phyloP scores from a whole-genome alignment of 208 protist genomes.

The Tritrichomonas musculus region DNA sequence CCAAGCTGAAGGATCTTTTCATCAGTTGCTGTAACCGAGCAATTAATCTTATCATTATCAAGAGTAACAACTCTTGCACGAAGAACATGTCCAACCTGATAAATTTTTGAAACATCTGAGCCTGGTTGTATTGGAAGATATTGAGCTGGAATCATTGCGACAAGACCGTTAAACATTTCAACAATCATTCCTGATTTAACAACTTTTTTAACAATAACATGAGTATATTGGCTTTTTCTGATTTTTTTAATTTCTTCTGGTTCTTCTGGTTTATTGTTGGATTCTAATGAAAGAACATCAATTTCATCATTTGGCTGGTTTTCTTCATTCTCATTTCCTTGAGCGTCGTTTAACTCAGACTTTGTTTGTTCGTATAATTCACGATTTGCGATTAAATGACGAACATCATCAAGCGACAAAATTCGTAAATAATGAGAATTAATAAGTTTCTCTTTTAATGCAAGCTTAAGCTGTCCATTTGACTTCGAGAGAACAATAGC shows the following conservation, averaged over 20 bases:
- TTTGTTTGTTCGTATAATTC: too few species aligned
- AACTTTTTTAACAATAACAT: background rate
- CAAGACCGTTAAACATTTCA: background rate
- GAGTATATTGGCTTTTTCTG: background rate
- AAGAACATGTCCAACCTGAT: background rate
- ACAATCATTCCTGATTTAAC: background rate
- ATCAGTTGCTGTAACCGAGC: background rate
- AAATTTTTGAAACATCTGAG: background rate
- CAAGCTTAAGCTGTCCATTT: background rate
- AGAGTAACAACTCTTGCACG: background rate
- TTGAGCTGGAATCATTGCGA: background rate
- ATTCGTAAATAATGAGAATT: background rate
- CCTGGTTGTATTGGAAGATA: background rate
- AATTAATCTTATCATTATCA: background rate
- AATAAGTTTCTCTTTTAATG: conserved; percentile 10
- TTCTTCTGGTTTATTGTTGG: too few species aligned
- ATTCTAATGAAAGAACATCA: too few species aligned
- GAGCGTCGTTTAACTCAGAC: too few species aligned
- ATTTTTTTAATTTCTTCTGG: too few species aligned
- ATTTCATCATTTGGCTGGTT: too few species aligned
- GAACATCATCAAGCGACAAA: background rate
- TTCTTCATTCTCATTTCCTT: too few species aligned
- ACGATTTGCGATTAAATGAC: background rate
- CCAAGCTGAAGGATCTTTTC: background rate
- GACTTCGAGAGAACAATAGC: background rate